Conservation (phyloP, 2,329 filamentous ascomycete species). For the Phialophora tarda region DNA sequence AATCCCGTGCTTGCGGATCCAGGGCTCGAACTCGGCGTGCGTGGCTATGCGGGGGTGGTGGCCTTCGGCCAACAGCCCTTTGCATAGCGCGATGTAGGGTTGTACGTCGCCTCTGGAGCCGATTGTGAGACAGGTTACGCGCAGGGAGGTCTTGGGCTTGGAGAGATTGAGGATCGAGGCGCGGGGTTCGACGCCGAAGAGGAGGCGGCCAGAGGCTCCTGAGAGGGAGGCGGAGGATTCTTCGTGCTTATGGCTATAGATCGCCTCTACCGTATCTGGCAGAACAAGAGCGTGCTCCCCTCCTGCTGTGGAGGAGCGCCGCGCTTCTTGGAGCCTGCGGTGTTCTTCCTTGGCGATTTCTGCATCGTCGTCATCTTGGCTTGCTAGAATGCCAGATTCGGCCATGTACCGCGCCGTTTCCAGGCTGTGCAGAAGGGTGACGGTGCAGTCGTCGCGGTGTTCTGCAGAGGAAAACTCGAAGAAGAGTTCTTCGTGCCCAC, state of each 20-base stretch:
- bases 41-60: conserved; percentile 88
- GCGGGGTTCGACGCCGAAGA: conserved; percentile 83
- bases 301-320: conserved; percentile 52
- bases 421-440: conserved; percentile 77
- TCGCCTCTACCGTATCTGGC: conserved; percentile 38
- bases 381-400: conserved; percentile 70
- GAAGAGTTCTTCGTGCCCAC: conserved; percentile 92
- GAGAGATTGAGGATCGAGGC: conserved; percentile 84
- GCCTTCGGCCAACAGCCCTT: conserved; percentile 84
- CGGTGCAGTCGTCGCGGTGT: conserved; percentile 83
- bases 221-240: conserved; percentile 36
- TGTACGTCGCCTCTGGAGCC: conserved; percentile 96
- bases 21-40: conserved; percentile 84
- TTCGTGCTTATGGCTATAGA: conserved; percentile 44
- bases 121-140: conserved; percentile 92
- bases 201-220: conserved; percentile 27
- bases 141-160: conserved; percentile 78
- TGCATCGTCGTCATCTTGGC: conserved; percentile 72
- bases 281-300: conserved; percentile 41
- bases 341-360: conserved; percentile 80
- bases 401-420: conserved; percentile 73
- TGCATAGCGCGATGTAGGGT: conserved; percentile 95
- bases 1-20: conserved; percentile 92
- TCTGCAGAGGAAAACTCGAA: conserved; percentile 86
- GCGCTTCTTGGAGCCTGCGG: conserved; percentile 76